These are phyloP conservation scores for Parachlorella kessleri DNA, from an alignment of 139 green algal genomes.

Conservation along the genomic window DNA sequence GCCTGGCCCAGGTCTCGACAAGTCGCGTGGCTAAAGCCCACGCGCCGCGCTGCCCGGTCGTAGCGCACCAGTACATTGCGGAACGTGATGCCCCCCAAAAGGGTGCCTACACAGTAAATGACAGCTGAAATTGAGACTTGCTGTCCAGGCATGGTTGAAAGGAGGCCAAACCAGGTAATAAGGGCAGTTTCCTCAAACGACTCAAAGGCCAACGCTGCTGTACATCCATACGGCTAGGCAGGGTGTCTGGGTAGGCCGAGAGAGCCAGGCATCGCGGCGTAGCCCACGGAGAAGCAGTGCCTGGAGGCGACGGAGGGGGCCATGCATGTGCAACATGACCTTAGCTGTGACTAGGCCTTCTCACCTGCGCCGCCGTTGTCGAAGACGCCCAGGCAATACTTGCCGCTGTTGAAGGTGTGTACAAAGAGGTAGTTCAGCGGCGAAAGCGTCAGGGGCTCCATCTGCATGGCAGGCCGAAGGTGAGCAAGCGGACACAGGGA, in stretches of 20 bases:
- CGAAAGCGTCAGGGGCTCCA: constrained; percentile 42
- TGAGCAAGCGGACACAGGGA: too few species aligned
- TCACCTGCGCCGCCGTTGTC: constrained; percentile 68
- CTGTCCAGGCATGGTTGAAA: neutral
- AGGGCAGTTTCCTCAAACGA: too few species aligned
- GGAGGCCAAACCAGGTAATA: too few species aligned
- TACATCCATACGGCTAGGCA: too few species aligned
- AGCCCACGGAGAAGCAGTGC: neutral
- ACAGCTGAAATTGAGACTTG: too few species aligned
- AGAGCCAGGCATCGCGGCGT: too few species aligned
- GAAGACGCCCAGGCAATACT: constrained; percentile 93
- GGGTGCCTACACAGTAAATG: constrained; percentile 65
- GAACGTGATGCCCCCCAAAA: constrained; percentile 88
- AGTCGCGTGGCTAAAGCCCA: constrained; percentile 59
- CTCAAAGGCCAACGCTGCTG: too few species aligned
- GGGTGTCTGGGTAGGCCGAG: too few species aligned
- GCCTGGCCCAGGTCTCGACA: constrained; percentile 47
- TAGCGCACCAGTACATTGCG: constrained; percentile 82
- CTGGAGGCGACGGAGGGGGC: neutral
- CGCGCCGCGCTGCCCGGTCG: constrained; percentile 50
- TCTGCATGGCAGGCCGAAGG: neutral
- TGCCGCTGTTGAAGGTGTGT: constrained; percentile 54
- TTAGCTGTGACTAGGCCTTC: neutral
- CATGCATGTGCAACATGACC: neutral
- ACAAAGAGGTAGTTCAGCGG: constrained; percentile 92